Percentiles rank a stretch among this genome's conserved stretches.
Conservation (phyloP, 768 basidiomycete species). For the Pholiota molesta region DNA sequence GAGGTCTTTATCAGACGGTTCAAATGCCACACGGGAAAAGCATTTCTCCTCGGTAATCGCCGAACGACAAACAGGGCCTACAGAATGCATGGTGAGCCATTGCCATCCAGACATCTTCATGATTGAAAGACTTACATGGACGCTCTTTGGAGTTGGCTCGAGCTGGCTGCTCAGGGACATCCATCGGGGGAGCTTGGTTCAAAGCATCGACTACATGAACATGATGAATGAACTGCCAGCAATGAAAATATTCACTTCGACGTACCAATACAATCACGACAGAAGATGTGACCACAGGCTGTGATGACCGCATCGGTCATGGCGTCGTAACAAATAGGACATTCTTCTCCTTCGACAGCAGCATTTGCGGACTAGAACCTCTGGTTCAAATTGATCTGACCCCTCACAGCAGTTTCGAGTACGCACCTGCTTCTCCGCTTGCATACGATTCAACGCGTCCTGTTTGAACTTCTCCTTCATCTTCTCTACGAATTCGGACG, state of each 20-base stretch:
- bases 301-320: constrained; percentile 59
- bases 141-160: constrained; percentile 42
- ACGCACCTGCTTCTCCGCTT: constrained; percentile 55
- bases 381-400: not conserved
- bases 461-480: constrained; percentile 52
- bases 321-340: constrained; percentile 68
- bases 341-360: constrained; percentile 57
- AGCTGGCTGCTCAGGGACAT: constrained; percentile 31
- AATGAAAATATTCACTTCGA: constrained; percentile 1
- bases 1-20: constrained; percentile 56
- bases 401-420: not conserved
- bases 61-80: constrained; percentile 65
- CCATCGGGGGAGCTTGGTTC: constrained; percentile 24
- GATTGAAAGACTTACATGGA: constrained; percentile 45
- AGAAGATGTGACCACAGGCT: constrained; percentile 63
- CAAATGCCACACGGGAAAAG: constrained; percentile 62
- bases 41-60: constrained; percentile 48
- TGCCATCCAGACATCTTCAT: too few species aligned
- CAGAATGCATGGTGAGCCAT: not conserved
- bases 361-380: constrained; percentile 45
- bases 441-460: constrained; percentile 43
- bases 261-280: constrained; percentile 59
- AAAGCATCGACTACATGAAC: constrained; percentile 43
- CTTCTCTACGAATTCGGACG: constrained; percentile 49
- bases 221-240: constrained; percentile 4